phyloP scores from a whole-genome alignment of 2,329 filamentous ascomycete genomes.

The Colletotrichum noveboracense region DNA sequence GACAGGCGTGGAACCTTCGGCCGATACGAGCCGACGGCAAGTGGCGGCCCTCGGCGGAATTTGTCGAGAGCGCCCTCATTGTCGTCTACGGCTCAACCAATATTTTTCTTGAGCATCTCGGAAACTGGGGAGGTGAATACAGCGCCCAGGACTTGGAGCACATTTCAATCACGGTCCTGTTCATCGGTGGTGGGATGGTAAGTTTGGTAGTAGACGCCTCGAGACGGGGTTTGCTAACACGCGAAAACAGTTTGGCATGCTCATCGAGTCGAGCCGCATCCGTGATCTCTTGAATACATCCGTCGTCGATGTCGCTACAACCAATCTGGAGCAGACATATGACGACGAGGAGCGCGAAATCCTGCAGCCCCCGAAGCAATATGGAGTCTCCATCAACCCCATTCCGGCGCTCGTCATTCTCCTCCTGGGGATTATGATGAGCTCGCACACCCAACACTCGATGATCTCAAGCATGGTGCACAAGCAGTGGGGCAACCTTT shows the following conservation, averaged over 20 bases:
- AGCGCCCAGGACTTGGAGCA: slow-evolving; percentile 86
- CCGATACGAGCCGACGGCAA: slow-evolving; percentile 61
- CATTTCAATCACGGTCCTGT: slow-evolving; percentile 89
- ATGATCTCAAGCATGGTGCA: slow-evolving; percentile 93
- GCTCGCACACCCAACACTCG: slow-evolving; percentile 82
- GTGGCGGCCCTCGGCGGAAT: slow-evolving; percentile 83
- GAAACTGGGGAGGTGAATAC: slow-evolving; percentile 74
- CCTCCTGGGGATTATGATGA: slow-evolving; percentile 93
- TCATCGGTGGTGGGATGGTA: slow-evolving; percentile 89
- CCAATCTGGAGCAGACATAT: slow-evolving; percentile 34
- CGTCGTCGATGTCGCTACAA: slow-evolving; percentile 40
- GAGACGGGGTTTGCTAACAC: slow-evolving; percentile 26
- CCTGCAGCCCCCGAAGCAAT: slow-evolving; percentile 64
- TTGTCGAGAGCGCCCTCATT: slow-evolving; percentile 87
- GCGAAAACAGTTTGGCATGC: slow-evolving; percentile 71
- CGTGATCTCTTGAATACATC: slow-evolving; percentile 69
- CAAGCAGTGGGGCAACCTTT: slow-evolving; percentile 88
- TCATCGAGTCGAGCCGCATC: slow-evolving; percentile 77
- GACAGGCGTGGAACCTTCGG: slow-evolving; percentile 83
- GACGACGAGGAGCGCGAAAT: slow-evolving; percentile 51
- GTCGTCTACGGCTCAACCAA: slow-evolving; percentile 90
- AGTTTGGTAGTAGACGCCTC: slow-evolving; percentile 31
- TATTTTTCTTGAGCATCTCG: slow-evolving; percentile 90
- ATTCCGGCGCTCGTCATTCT: slow-evolving; percentile 87
- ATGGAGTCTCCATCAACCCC: slow-evolving; percentile 82